Conservation (phyloP, 140 eudicot species). For the Senecio squalidus region DNA sequence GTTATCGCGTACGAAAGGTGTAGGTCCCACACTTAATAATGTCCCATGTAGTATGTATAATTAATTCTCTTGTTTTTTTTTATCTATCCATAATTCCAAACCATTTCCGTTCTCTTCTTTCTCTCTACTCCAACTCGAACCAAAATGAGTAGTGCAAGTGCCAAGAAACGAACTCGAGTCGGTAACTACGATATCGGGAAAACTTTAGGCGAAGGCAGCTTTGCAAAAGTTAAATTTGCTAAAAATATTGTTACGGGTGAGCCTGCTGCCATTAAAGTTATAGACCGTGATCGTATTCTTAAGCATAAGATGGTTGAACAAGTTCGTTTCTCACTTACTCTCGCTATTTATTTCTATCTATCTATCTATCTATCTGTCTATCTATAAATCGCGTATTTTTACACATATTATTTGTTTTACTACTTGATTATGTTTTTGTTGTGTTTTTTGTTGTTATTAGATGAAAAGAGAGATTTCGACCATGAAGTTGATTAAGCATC, state of each 20-base stretch:
- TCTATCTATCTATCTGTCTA: no score
- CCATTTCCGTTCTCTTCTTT: constrained; percentile 20
- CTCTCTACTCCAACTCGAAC: constrained; percentile 18
- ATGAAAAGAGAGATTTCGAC: constrained; percentile 83
- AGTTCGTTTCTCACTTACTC: constrained; percentile 23
- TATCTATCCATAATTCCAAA: constrained; percentile 1
- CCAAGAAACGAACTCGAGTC: constrained; percentile 48
- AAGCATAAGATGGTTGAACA: constrained; percentile 81
- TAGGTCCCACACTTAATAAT: constrained; percentile 24
- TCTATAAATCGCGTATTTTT: neutral
- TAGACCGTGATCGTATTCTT: constrained; percentile 73
- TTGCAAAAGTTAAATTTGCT: constrained; percentile 87
- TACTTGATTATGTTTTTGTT: neutral
- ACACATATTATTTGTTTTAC: neutral
- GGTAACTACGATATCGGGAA: constrained; percentile 82
- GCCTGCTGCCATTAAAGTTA: constrained; percentile 70
- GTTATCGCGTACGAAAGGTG: constrained; percentile 34
- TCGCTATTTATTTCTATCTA: neutral
- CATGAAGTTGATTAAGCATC: constrained; percentile 90
- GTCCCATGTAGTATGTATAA: no score
- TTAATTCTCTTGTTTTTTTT: no score
- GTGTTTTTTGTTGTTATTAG: constrained; percentile 32
- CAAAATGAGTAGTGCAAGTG: constrained; percentile 17
- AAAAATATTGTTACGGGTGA: constrained; percentile 48
- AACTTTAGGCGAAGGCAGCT: constrained; percentile 86